phyloP scores from a whole-genome alignment of 2,329 filamentous ascomycete species.

The Didymella arachidicola region DNA sequence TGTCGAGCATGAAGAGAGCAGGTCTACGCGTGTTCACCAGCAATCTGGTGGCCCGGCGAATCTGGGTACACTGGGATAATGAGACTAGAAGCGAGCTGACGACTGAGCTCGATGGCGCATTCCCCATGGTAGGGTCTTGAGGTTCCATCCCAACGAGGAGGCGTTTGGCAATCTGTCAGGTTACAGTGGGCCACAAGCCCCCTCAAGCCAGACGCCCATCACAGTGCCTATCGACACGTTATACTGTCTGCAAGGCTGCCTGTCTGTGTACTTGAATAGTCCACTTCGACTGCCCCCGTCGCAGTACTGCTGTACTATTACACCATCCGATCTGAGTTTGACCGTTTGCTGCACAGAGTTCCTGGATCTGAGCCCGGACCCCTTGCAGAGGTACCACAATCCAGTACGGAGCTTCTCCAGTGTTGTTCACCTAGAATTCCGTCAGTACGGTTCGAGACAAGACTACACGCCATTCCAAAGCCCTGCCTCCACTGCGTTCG shows the following conservation, averaged over 20 bases:
- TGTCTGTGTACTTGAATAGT: conserved; percentile 27
- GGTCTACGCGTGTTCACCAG: conserved; percentile 28
- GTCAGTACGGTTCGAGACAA: conserved; percentile 31
- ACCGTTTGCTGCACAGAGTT: conserved; percentile 21
- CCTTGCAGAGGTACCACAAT: conserved; percentile 44
- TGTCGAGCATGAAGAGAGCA: conserved; percentile 16
- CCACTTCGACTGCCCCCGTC: conserved; percentile 27
- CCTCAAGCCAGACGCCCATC: conserved; percentile 33
- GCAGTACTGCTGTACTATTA: conserved; percentile 26
- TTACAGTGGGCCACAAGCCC: conserved; percentile 42
- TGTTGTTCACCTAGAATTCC: conserved; percentile 31
- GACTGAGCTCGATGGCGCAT: conserved; percentile 26
- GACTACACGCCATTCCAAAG: conserved; percentile 45
- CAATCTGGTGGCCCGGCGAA: conserved; percentile 6
- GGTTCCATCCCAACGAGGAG: conserved; percentile 41
- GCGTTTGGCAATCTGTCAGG: conserved; percentile 41
- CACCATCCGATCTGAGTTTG: conserved; percentile 26
- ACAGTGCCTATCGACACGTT: conserved; percentile 25
- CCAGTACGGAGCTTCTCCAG: conserved; percentile 34
- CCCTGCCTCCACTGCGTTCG: conserved; percentile 46
- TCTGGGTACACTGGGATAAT: conserved; percentile 12
- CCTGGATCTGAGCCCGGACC: conserved; percentile 21
- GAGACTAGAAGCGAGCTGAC: conserved; percentile 26
- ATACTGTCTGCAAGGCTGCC: conserved; percentile 38
- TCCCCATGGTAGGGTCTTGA: conserved; percentile 39